Conservation (phyloP, 2,329 filamentous ascomycete genomes). For the Claviceps monticola region DNA sequence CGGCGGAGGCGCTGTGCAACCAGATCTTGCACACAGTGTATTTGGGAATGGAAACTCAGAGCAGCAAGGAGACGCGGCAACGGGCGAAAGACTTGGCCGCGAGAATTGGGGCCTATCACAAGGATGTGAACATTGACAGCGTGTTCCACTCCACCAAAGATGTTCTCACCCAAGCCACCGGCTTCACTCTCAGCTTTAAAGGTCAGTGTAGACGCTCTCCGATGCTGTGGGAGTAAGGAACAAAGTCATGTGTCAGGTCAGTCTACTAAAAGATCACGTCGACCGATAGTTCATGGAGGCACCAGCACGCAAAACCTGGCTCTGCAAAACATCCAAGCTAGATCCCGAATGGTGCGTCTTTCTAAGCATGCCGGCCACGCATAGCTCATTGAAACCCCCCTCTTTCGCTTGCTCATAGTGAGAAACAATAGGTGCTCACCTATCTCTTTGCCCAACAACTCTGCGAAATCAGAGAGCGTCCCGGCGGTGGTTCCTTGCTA, state of each 20-base stretch:
- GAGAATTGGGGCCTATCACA: slow-evolving; percentile 58
- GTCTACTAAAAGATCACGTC: background rate
- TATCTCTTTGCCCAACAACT: slow-evolving; percentile 33
- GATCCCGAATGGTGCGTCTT: slow-evolving; percentile 42
- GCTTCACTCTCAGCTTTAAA: slow-evolving; percentile 36
- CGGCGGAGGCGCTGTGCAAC: slow-evolving; percentile 41
- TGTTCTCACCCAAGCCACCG: slow-evolving; percentile 42
- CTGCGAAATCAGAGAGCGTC: slow-evolving; percentile 10
- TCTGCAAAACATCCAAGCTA: slow-evolving; percentile 52
- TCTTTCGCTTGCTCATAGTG: background rate
- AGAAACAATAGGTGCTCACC: background rate
- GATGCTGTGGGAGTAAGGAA: no score
- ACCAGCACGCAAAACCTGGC: slow-evolving; percentile 45
- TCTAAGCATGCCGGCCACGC: background rate
- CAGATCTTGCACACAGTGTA: slow-evolving; percentile 26
- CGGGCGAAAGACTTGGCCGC: slow-evolving; percentile 47
- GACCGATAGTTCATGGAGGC: slow-evolving; percentile 36
- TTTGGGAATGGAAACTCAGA: slow-evolving; percentile 51
- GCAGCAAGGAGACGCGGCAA: slow-evolving; percentile 49
- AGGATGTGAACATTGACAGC: slow-evolving; percentile 57
- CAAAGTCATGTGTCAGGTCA: background rate
- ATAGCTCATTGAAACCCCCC: background rate
- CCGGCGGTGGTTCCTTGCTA: slow-evolving; percentile 13
- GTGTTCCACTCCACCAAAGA: slow-evolving; percentile 35
- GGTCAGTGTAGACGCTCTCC: slow-evolving; percentile 32